Evolutionary conservation across 805 yeast species (phyloP).

Genomic region (Candida patagonica): DNA sequence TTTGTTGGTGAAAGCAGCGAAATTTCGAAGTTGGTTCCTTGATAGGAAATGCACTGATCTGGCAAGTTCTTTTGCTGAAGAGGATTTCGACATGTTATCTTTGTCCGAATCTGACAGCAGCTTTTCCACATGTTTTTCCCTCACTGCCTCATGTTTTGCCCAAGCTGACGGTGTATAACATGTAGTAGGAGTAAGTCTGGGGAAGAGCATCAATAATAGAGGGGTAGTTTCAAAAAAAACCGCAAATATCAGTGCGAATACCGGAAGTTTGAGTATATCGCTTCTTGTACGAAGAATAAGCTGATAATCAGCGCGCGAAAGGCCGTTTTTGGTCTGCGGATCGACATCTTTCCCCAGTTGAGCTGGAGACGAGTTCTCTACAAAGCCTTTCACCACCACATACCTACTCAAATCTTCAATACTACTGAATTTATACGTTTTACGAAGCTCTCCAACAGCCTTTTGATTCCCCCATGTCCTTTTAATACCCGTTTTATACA

Average conservation of each 20-base stretch:
- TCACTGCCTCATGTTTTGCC: conserved; percentile 31
- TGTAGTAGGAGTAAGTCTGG: conserved; percentile 52
- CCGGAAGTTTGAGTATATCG: conserved; percentile 46
- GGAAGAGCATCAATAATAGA: conserved; percentile 40
- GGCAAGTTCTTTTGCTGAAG: conserved; percentile 4
- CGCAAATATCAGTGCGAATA: conserved; percentile 47
- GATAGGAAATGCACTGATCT: conserved; percentile 15
- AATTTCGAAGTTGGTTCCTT: conserved; percentile 9
- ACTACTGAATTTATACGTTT: conserved; percentile 12
- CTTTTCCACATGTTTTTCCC: conserved; percentile 2
- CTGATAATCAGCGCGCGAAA: conserved; percentile 39
- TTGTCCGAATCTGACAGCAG: neutral
- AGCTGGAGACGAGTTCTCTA: conserved; percentile 1
- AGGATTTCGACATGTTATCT: neutral
- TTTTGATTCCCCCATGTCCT: conserved; percentile 39
- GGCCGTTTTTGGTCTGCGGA: conserved; percentile 15
- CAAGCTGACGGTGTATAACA: conserved; percentile 33
- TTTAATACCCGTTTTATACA: conserved; percentile 40
- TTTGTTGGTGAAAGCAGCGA: conserved; percentile 16
- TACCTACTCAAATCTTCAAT: conserved; percentile 15
- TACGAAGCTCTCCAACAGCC: conserved; percentile 10
- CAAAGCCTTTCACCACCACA: conserved; percentile 21
- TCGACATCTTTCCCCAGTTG: neutral
- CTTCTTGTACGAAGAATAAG: conserved; percentile 39
- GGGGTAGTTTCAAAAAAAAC: conserved; percentile 52